Evolutionary conservation across 2,329 filamentous ascomycete genomes (phyloP).

Genomic region (Colletotrichum sidae): DNA sequence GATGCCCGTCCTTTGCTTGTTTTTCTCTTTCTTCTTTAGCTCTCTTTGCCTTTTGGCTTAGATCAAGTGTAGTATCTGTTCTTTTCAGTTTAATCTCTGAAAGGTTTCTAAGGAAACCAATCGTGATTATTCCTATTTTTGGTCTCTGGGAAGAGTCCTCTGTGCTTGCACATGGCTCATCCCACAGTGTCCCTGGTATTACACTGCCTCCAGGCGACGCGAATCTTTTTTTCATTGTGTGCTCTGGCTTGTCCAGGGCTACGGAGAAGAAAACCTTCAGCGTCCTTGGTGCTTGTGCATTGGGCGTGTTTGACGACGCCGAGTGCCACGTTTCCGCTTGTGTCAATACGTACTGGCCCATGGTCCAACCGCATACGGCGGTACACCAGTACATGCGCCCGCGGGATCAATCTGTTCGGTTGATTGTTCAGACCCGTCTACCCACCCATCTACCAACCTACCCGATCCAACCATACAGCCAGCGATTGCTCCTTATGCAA

Average conservation of each 20-base stretch:
- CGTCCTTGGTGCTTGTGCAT: too few relatives aligned
- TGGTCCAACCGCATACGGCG: too few relatives aligned
- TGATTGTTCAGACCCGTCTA: too few relatives aligned
- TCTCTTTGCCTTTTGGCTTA: slow-evolving; percentile 76
- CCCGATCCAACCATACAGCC: too few relatives aligned
- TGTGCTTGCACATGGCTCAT: slow-evolving; percentile 77
- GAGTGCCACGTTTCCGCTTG: too few relatives aligned
- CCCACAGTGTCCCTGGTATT: slow-evolving; percentile 80
- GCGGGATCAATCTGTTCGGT: too few relatives aligned
- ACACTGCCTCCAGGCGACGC: slow-evolving; percentile 81
- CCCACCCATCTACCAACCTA: too few relatives aligned
- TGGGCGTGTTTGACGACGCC: too few relatives aligned
- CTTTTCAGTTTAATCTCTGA: slow-evolving; percentile 98
- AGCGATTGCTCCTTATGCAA: too few relatives aligned
- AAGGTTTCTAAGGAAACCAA: slow-evolving; percentile 79
- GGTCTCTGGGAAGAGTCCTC: slow-evolving; percentile 64
- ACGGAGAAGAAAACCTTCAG: slow-evolving; percentile 64
- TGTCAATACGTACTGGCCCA: too few relatives aligned
- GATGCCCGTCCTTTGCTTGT: slow-evolving; percentile 44
- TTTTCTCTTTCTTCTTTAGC: slow-evolving; percentile 65
- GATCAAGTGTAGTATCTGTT: slow-evolving; percentile 98
- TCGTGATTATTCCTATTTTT: slow-evolving; percentile 90
- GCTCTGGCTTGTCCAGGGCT: slow-evolving; percentile 61
- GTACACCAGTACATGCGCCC: too few relatives aligned
- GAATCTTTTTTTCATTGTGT: slow-evolving; percentile 72